phyloP scores from a whole-genome alignment of 257 asterid species.

The Nicotiana benthamiana region DNA sequence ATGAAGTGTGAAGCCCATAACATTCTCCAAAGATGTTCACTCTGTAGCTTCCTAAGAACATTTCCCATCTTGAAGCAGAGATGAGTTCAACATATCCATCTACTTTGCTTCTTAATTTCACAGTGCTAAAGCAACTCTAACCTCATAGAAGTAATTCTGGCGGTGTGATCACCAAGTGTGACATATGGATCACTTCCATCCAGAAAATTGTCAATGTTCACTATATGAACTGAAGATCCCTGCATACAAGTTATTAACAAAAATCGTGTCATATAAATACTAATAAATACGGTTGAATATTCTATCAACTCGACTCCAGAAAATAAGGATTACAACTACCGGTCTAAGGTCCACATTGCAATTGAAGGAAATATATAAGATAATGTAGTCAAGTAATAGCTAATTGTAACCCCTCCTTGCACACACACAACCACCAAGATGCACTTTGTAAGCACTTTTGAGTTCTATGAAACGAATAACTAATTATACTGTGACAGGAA shows the following conservation, averaged over 20 bases:
- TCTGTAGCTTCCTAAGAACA: not conserved
- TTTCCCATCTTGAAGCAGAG: not conserved
- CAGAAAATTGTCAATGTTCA: conserved; percentile 19
- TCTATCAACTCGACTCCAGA: not conserved
- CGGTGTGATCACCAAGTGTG: conserved; percentile 41
- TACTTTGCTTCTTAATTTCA: not conserved
- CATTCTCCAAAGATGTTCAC: not conserved
- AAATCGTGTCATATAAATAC: not conserved
- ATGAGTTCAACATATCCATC: not conserved
- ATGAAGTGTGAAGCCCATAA: not conserved
- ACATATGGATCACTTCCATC: conserved; percentile 19
- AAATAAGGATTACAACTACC: not conserved
- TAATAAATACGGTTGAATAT: not conserved
- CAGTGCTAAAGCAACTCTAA: conserved; percentile 14
- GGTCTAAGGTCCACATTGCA: not conserved
- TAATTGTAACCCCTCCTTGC: not conserved
- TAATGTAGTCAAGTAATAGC: not conserved
- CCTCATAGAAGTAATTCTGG: conserved; percentile 76
- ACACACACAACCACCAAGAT: not conserved
- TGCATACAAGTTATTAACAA: conserved; percentile 20
- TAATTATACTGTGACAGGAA: not conserved
- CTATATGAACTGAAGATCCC: conserved; percentile 40
- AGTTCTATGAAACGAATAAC: too few species aligned
- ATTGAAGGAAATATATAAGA: not conserved
- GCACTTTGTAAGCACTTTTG: too few species aligned